phyloP scores from a whole-genome alignment of 192 early-diverging fungal genomes.

The Dimargaris cristalligena region DNA sequence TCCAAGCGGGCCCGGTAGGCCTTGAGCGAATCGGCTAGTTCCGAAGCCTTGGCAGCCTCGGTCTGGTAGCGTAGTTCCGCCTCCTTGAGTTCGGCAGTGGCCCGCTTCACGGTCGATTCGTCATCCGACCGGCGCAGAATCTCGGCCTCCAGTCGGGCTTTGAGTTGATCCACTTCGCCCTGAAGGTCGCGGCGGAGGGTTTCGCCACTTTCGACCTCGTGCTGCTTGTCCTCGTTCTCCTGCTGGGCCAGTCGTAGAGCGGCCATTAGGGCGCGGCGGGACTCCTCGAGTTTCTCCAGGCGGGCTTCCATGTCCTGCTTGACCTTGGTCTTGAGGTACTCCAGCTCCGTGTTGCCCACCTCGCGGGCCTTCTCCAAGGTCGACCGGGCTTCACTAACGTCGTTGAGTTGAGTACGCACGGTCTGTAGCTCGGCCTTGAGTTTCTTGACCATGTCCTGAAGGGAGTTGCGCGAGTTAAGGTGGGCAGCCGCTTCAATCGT shows the following conservation, averaged over 20 bases:
- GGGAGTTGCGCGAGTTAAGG: constrained; percentile 41
- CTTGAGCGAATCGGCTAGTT: constrained; percentile 33
- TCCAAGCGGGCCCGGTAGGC: constrained; percentile 39
- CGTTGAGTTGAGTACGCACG: constrained; percentile 33
- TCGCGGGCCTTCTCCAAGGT: constrained; percentile 34
- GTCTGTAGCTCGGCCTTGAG: constrained; percentile 41
- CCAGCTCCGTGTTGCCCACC: constrained; percentile 30
- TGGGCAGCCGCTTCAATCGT: constrained; percentile 47
- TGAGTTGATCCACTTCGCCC: constrained; percentile 42
- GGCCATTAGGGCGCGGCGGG: constrained; percentile 58
- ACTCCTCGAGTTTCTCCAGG: constrained; percentile 64
- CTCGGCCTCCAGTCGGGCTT: constrained; percentile 42
- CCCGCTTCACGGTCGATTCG: constrained; percentile 30
- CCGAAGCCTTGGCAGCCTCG: constrained; percentile 39
- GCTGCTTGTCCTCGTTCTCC: constrained; percentile 63
- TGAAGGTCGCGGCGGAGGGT: constrained; percentile 41
- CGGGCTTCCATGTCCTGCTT: constrained; percentile 51
- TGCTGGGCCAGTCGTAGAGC: constrained; percentile 56
- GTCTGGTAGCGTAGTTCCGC: constrained; percentile 38
- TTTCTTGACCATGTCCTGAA: constrained; percentile 40
- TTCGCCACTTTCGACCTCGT: constrained; percentile 51
- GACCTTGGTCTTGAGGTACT: constrained; percentile 36
- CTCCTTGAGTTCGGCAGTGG: constrained; percentile 42
- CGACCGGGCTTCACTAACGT: constrained; percentile 34
- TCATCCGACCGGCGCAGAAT: constrained; percentile 45